Percentiles rank a stretch among this genome's conserved stretches.
These are phyloP conservation scores for Tulasnella sp. DNA, from an alignment of 768 basidiomycete genomes.

Conservation along the genomic window DNA sequence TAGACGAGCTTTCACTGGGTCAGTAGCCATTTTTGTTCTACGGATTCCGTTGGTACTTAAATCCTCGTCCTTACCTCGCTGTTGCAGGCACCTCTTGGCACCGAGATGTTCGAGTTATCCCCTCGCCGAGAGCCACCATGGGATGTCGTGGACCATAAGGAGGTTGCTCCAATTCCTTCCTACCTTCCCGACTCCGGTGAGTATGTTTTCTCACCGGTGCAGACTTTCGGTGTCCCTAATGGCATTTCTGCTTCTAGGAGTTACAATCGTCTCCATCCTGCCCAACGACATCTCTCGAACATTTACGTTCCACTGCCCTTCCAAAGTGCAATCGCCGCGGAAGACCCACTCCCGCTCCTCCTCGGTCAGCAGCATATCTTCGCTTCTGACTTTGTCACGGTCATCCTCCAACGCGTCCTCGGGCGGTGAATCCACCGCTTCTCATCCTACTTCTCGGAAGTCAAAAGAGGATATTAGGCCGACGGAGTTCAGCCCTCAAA, in stretches of 20 bases:
- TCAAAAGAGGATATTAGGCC: background rate
- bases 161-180: constrained; percentile 21
- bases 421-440: background rate
- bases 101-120: background rate
- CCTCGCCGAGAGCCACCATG: constrained; percentile 20
- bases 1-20: background rate
- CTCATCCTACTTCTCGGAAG: background rate
- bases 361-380: background rate
- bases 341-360: background rate
- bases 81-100: background rate
- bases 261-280: constrained; percentile 18
- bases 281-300: constrained; percentile 25
- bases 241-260: background rate
- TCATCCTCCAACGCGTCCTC: constrained; percentile 13
- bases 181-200: constrained; percentile 26
- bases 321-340: background rate
- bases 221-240: background rate
- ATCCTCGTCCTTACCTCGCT: background rate
- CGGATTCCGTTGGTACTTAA: background rate
- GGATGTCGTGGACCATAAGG: constrained; percentile 27
- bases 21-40: background rate
- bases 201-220: background rate
- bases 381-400: constrained; percentile 2
- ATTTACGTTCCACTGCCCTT: constrained; percentile 25
- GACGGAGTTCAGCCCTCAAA: background rate